phyloP scores from a whole-genome alignment of 495 filamentous ascomycete species.

The Xylaria acuta region DNA sequence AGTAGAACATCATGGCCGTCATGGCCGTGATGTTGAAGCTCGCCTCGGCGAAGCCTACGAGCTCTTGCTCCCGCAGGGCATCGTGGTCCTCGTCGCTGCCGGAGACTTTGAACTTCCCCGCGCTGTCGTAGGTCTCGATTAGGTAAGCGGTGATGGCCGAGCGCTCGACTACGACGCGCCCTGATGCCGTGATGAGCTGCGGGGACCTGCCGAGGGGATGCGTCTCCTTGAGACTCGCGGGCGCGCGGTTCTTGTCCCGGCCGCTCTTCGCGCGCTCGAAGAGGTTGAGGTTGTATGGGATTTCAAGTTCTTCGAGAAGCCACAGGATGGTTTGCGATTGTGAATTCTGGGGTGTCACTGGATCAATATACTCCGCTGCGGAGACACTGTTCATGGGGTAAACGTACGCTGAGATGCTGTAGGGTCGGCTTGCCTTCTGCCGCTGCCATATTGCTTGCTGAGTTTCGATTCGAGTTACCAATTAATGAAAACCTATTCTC shows the following conservation, averaged over 20 bases:
- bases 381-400: neutral
- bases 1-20: slow-evolving; percentile 9
- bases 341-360: slow-evolving; percentile 34
- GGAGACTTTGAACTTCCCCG: slow-evolving; percentile 32
- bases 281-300: slow-evolving; percentile 44
- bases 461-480: neutral
- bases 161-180: slow-evolving; percentile 34
- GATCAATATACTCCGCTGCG: neutral
- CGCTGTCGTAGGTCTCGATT: slow-evolving; percentile 36
- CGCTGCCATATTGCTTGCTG: slow-evolving; percentile 1
- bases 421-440: slow-evolving; percentile 33
- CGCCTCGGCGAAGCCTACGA: slow-evolving; percentile 29
- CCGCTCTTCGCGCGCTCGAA: slow-evolving; percentile 35
- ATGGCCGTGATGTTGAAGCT: slow-evolving; percentile 4
- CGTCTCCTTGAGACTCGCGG: slow-evolving; percentile 32
- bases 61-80: slow-evolving; percentile 33
- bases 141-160: slow-evolving; percentile 36
- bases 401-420: slow-evolving; percentile 31
- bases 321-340: slow-evolving; percentile 46
- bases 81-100: slow-evolving; percentile 26
- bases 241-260: slow-evolving; percentile 31
- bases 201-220: slow-evolving; percentile 39
- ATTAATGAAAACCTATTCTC: neutral
- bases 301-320: slow-evolving; percentile 47
- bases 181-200: slow-evolving; percentile 30